Base-by-base conservation (phyloP, 139 green algal species). In the Gonium pectorale region DNA sequence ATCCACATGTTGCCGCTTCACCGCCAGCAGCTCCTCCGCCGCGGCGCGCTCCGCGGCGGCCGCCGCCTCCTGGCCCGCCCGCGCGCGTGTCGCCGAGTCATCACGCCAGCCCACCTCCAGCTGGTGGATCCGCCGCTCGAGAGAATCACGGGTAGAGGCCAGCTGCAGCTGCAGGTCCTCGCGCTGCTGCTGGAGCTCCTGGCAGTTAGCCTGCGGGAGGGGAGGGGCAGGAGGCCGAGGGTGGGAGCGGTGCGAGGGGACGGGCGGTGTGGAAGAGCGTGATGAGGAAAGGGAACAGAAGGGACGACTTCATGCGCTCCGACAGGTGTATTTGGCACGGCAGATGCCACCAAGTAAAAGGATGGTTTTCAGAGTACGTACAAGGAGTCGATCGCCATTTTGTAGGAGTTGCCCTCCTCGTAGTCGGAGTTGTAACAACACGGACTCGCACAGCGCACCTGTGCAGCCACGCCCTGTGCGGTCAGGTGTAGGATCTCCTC, bases 401-500 rank as follows among this genome's bases (percentile, higher is more conserved):
- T n/a, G n/a, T n/a, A n/a, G n/a, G n/a, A n/a, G n/a, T n/a, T n/a
- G n/a, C n/a, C n/a, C n/a, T n/a, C n/a, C n/a, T n/a, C n/a, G n/a
- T n/a, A n/a, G n/a, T n/a, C n/a, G n/a, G n/a, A n/a, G n/a, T n/a
- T n/a, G n/a, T n/a, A n/a, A n/a, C n/a, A n/a, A n/a, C n/a, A n/a
- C n/a, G n/a, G n/a, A n/a, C n/a, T 27, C 27, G 11, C n/a, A 9
- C 38, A 22, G 22, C 78, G 0, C 51, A 85, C 79, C 79, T 85
- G 64, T 6, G 44, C 49, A 26, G 79, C 79, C 26, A 77, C 79
- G 27, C 49, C 26, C 64, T 67, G 64, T 37, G 79, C 64, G 17
- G 63, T 67, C 37, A 85, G 62, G 79, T 77, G 41, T 51, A 90
- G 52, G 17, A 43, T 33, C n/a, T 85, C 62, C 78, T 85, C 81